Base-by-base conservation (phyloP, 805 yeast species). In the Metschnikowia peoriensis region DNA sequence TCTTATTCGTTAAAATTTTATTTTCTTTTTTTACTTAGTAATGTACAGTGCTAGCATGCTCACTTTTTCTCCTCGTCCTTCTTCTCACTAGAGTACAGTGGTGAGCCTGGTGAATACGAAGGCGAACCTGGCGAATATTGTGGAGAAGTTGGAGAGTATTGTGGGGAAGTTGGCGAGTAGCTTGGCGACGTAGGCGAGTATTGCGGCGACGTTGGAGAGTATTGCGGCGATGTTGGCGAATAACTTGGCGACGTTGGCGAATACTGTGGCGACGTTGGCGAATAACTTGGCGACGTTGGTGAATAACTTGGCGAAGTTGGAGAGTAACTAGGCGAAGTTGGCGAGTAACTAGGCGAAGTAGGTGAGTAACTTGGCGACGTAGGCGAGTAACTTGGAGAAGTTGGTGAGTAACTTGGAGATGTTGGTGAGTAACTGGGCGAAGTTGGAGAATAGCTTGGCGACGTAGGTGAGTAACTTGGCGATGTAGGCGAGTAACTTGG, bases 401-500 rank as follows among this genome's bases (percentile, higher is more conserved):
- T 83, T 47, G 89, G 90, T 0, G 82, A 74, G 69, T 86, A 87
- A 14, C 76, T 63, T 60, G 96, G 94, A 0, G 90, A 83, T 0
- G 92, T 86, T 49, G 94, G 94, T 0, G 82, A 73, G 64, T 84
- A 84, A 2, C 68, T 58, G 53, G 89, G 89, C 4, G 84, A 77
- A 0, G 89, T 83, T 47, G 89, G 88, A 0, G 84, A 75, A 66
- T 84, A 82, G 6, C 79, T 70, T 60, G 94, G 93, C 6, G 89
- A 83, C 1, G 94, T 88, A 45, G 96, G 96, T 1, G 86, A 78
- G 69, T 89, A 89, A 1, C 72, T 60, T 54, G 97, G 97, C 0
- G 93, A 85, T 0, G 96, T 89, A 56, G 94, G 93, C 0, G 83
- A 75, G 64, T 86, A 86, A 5, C 70, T 62, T 57, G 96, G 94